phyloP scores from a whole-genome alignment of 208 protist species.

The Leptomonas pyrrhocoris region DNA sequence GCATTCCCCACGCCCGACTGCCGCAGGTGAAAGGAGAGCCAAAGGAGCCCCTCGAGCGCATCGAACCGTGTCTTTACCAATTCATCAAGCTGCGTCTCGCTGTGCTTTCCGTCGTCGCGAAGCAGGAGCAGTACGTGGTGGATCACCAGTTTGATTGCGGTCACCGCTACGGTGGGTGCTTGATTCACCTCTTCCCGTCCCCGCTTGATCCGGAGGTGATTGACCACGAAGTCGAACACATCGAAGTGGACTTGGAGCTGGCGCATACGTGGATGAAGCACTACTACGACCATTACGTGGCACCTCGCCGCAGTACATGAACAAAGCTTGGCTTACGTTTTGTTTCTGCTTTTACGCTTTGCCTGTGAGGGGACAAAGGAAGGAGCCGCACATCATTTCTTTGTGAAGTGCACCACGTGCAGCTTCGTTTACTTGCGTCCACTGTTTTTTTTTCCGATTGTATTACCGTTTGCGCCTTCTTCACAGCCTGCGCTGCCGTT shows the following conservation, averaged over 20 bases:
- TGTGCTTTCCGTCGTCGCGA: constrained; percentile 70
- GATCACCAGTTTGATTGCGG: constrained; percentile 81
- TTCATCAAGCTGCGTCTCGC: constrained; percentile 84
- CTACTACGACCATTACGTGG: constrained; percentile 84
- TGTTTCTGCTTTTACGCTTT: too few species aligned
- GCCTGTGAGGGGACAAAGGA: too few species aligned
- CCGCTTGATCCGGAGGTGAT: constrained; percentile 81
- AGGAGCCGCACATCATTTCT: too few species aligned
- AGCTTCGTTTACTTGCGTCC: too few species aligned
- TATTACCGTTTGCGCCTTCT: too few species aligned
- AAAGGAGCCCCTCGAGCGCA: constrained; percentile 60
- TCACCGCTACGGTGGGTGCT: constrained; percentile 84
- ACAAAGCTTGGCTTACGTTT: too few species aligned
- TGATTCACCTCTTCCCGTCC: constrained; percentile 89
- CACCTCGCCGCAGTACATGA: constrained; percentile 39
- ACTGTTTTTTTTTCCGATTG: too few species aligned
- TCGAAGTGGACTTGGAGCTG: constrained; percentile 82
- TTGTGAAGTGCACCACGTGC: too few species aligned
- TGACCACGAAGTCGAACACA: constrained; percentile 80
- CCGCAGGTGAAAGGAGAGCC: constrained; percentile 59
- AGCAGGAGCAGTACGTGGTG: constrained; percentile 88
- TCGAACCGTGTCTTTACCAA: constrained; percentile 86
- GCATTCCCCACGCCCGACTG: constrained; percentile 71
- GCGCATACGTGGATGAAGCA: constrained; percentile 84
- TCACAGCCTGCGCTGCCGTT: too few species aligned